Percentiles rank a stretch among this genome's conserved stretches.
Conservation (phyloP, 129 eudicot genomes). For the Deinandra increscens region DNA sequence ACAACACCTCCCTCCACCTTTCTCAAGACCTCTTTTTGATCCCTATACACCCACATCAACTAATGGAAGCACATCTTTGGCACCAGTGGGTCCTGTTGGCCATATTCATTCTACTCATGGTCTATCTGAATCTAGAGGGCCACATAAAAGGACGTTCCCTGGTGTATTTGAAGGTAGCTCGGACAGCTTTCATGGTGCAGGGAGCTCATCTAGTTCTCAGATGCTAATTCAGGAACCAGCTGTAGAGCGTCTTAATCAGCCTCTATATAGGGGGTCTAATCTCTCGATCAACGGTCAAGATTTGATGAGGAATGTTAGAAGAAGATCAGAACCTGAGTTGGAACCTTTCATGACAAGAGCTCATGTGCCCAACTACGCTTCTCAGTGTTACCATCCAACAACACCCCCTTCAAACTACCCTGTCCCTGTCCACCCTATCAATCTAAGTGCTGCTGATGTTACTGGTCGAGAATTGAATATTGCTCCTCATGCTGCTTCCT, state of each 20-base stretch:
- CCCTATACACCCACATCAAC: conserved; percentile 24
- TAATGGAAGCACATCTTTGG: conserved; percentile 22
- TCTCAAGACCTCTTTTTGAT: conserved; percentile 20
- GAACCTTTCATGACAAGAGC: conserved; percentile 27
- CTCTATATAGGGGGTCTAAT: conserved; percentile 21
- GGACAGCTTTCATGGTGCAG: conserved; percentile 28
- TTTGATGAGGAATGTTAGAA: conserved; percentile 33
- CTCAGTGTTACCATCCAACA: conserved; percentile 30
- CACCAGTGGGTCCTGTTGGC: conserved; percentile 14
- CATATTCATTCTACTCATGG: conserved; percentile 21
- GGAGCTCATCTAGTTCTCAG: conserved; percentile 40
- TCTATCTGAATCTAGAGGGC: conserved; percentile 9
- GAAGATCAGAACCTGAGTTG: conserved; percentile 21
- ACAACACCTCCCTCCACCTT: conserved; percentile 24
- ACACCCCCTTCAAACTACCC: conserved; percentile 12
- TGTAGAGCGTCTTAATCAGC: conserved; percentile 21
- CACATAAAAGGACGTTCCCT: conserved; percentile 33
- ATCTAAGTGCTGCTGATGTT: conserved; percentile 26
- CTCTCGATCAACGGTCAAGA: conserved; percentile 22
- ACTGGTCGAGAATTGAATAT: conserved; percentile 30
- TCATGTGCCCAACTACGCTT: conserved; percentile 9
- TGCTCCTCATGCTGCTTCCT: conserved; percentile 20
- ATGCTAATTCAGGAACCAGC: conserved; percentile 18
- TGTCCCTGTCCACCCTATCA: conserved; percentile 19
- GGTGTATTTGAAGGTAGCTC: conserved; percentile 27